Conservation (phyloP, 768 basidiomycete species). For the Lepiota brunneoincarnata region DNA sequence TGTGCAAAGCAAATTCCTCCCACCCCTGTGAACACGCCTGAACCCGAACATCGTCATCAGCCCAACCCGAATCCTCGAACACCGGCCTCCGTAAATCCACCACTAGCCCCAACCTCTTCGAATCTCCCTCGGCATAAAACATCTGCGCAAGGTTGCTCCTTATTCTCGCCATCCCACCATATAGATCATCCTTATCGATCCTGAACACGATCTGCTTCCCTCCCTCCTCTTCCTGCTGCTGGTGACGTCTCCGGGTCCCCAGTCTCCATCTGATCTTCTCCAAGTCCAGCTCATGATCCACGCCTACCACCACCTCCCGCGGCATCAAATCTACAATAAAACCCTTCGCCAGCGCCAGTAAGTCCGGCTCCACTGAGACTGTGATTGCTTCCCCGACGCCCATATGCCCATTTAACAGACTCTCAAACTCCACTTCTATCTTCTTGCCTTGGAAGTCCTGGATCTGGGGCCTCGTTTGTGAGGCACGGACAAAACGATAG, state of each 20-base stretch:
- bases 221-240: neutral
- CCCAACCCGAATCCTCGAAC: slow-evolving; percentile 40
- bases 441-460: neutral
- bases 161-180: slow-evolving; percentile 82
- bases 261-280: slow-evolving; percentile 16
- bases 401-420: slow-evolving; percentile 76
- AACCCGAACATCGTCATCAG: neutral
- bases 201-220: slow-evolving; percentile 55
- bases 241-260: neutral
- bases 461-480: neutral
- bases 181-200: slow-evolving; percentile 92
- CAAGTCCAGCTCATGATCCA: slow-evolving; percentile 69
- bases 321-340: slow-evolving; percentile 75
- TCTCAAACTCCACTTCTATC: slow-evolving; percentile 18
- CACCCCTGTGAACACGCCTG: slow-evolving; percentile 13
- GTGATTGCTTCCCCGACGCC: slow-evolving; percentile 79
- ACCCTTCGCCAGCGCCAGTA: slow-evolving; percentile 83
- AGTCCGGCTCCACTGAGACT: slow-evolving; percentile 81
- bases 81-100: slow-evolving; percentile 76
- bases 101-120: slow-evolving; percentile 63
- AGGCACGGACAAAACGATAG: slow-evolving; percentile 62
- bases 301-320: slow-evolving; percentile 65
- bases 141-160: slow-evolving; percentile 87
- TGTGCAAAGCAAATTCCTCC: slow-evolving; percentile 21
- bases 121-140: slow-evolving; percentile 79